Percentiles rank a stretch among this genome's conserved stretches.
Conservation (phyloP, 2,329 filamentous ascomycete species). For the Myrmaecium sp. region DNA sequence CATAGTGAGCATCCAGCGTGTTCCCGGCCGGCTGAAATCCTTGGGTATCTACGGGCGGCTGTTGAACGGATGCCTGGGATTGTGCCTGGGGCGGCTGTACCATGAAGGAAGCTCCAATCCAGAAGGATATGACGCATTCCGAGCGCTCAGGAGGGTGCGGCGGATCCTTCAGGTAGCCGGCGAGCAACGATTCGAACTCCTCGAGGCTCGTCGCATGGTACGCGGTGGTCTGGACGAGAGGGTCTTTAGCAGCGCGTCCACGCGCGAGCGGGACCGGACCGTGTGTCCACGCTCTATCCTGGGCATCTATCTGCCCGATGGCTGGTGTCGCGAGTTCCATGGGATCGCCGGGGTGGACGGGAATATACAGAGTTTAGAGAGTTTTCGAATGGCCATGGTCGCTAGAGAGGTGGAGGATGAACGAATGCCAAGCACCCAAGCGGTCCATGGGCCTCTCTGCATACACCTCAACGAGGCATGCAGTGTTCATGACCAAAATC, state of each 20-base stretch:
- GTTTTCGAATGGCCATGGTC: too few relatives aligned
- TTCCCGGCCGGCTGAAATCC: conserved; percentile 16
- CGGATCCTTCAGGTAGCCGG: conserved; percentile 16
- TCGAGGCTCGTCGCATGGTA: conserved; percentile 16
- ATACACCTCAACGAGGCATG: too few relatives aligned
- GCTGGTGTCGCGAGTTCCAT: too few relatives aligned
- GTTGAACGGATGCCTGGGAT: conserved; percentile 3
- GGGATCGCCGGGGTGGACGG: too few relatives aligned
- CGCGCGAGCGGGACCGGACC: conserved; percentile 16
- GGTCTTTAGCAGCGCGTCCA: conserved; percentile 21
- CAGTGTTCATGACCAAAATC: too few relatives aligned
- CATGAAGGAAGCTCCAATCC: conserved; percentile 19
- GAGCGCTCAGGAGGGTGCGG: conserved; percentile 20
- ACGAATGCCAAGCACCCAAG: too few relatives aligned
- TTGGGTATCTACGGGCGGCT: conserved; percentile 9
- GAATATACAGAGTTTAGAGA: too few relatives aligned
- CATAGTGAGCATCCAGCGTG: conserved; percentile 9
- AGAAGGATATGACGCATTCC: conserved; percentile 21
- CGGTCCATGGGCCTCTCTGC: too few relatives aligned
- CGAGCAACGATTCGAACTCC: conserved; percentile 19
- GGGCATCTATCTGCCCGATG: too few relatives aligned
- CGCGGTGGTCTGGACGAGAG: conserved; percentile 15
- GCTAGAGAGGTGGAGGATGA: too few relatives aligned
- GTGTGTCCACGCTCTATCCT: conserved; percentile 9
- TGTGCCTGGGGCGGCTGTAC: conserved; percentile 7